Evolutionary conservation across 73 alveolate species (phyloP), one percentile per base, ranked within the genome.

Genomic region (Tetrahymena malaccensis): DNA sequence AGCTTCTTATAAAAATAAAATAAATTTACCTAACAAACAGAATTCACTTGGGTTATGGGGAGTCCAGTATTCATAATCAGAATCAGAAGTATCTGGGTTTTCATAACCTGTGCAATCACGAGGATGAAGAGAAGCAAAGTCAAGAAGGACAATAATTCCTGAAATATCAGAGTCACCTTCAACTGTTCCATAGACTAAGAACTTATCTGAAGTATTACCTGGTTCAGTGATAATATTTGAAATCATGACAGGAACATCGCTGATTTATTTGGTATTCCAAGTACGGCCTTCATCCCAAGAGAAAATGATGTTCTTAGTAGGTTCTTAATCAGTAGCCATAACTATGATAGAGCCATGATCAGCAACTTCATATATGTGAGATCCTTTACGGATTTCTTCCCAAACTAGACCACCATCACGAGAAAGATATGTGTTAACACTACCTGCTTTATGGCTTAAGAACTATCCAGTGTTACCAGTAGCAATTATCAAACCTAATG

Each of bases 281-380:
- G 98, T 97, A 22, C 93, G 19, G 10, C 99, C 99, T 94, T 98
- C 99, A 96, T 98, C 96, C 97, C 96, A 97, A n/a, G 99, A 94
- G 96, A 97, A 98, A 38, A 85, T 85, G 35, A 98, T 95, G 4
- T 94, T 93, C 43, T 98, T 97, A 8, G 99, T 97, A 13, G 98
- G 96, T 94, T 96, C 94, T 94, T 94, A 83, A 94, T 96, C 96
- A 25, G 94, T 94, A 13, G 99, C 99, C 97, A 98, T 96, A 35
- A 98, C 99, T 9, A 99, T 96, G 55, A 99, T 95, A 21, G 99
- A 99, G 22, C 99, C 99, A 94, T 99, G 99, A 96, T 99, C 99
- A 4, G 99, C 99, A 17, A 97, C 95, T 95, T 99, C 99, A 94
- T 97, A 98, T 43, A 99, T 97, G 85, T 96, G 98, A 17, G 99